A percentile compares a stretch with the other conserved stretches of the same genome.
Conservation (phyloP, 2,329 filamentous ascomycete genomes). For the Teratosphaeria zuluensis region DNA sequence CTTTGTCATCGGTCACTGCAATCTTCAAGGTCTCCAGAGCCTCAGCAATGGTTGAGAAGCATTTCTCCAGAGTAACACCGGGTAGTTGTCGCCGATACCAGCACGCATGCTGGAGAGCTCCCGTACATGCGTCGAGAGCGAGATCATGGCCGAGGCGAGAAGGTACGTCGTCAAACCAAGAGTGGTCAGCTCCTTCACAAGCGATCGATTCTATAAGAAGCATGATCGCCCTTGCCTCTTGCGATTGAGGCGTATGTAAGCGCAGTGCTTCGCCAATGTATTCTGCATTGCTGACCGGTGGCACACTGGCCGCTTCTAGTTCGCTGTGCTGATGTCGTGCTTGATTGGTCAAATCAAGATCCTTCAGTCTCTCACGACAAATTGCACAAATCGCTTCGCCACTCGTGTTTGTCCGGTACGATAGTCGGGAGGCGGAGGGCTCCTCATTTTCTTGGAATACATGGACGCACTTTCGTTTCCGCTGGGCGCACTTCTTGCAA, state of each 20-base stretch:
- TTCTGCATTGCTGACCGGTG: neutral
- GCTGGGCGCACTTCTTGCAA: neutral
- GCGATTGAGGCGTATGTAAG: neutral
- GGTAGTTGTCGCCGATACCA: neutral
- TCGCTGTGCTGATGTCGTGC: neutral
- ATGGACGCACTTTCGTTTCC: neutral
- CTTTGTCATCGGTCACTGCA: neutral
- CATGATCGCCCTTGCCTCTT: neutral
- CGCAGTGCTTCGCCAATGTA: neutral
- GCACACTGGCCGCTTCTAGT: neutral
- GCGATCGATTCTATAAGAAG: neutral
- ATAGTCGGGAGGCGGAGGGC: neutral
- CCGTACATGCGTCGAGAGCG: neutral
- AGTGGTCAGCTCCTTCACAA: neutral
- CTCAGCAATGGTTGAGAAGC: neutral
- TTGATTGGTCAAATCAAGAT: neutral
- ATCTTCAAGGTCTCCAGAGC: neutral
- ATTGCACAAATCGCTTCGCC: neutral
- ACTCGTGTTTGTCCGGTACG: neutral
- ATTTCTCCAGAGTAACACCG: neutral
- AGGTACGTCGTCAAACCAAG: neutral
- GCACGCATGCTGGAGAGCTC: neutral
- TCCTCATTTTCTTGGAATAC: neutral
- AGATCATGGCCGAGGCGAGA: neutral
- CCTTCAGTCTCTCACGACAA: neutral